These are phyloP conservation scores for Phytophthora crassamura DNA, from an alignment of 352 stramenopile species.

Conservation along the genomic window DNA sequence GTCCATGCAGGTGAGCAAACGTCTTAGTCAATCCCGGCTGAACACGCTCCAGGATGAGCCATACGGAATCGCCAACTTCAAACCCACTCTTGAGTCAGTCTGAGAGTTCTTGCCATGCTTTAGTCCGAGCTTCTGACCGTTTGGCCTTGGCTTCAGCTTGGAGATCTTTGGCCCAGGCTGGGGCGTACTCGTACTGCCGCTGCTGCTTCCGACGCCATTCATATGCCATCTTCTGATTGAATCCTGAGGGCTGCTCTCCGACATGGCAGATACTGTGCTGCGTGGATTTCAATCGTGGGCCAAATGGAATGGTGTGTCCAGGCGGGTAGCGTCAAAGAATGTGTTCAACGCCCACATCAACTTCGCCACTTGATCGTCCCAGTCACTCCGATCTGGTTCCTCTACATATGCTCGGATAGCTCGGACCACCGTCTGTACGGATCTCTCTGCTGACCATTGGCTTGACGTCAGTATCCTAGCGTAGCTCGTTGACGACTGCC, in stretches of 20 bases:
- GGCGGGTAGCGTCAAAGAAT: background rate
- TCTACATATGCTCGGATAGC: background rate
- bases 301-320: background rate
- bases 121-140: too few relatives aligned
- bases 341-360: constrained; percentile 3
- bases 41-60: background rate
- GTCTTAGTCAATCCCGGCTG: background rate
- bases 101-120: too few relatives aligned
- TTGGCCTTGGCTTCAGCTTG: too few relatives aligned
- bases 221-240: constrained; percentile 4
- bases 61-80: background rate
- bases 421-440: background rate
- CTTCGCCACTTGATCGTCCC: constrained; percentile 1
- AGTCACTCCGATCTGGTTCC: constrained; percentile 1
- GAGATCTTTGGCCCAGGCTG: too few relatives aligned
- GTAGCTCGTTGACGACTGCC: background rate
- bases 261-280: constrained; percentile 1
- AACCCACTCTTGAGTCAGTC: too few relatives aligned
- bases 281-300: background rate
- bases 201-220: background rate
- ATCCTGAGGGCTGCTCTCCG: background rate
- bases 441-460: background rate
- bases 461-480: background rate
- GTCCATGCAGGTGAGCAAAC: constrained; percentile 4
- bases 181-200: too few relatives aligned